Percentiles rank a stretch among this genome's conserved stretches.
These are phyloP conservation scores for Aspergillus sp. DNA, from an alignment of 2,329 filamentous ascomycete species.

Conservation along the genomic window DNA sequence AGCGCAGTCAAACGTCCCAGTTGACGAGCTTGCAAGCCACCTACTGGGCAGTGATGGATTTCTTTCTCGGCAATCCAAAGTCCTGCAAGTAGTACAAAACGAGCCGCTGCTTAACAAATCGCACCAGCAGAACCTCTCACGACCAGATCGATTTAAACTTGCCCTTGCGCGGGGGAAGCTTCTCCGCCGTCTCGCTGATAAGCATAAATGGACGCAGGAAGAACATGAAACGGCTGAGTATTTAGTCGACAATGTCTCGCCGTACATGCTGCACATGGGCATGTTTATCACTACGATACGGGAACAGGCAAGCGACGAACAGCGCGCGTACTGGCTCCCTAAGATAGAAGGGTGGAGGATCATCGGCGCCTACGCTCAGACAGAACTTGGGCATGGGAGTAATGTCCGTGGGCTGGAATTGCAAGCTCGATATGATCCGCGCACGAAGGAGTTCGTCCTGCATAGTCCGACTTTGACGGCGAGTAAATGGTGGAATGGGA, in stretches of 20 bases:
- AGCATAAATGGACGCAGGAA: conserved; percentile 50
- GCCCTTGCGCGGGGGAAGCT: conserved; percentile 54
- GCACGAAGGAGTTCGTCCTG: conserved; percentile 48
- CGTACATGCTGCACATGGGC: conserved; percentile 52
- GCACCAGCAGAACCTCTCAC: conserved; percentile 52
- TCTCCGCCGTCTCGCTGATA: conserved; percentile 46
- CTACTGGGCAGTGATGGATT: conserved; percentile 50
- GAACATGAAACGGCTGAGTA: conserved; percentile 54
- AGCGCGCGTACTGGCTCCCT: conserved; percentile 51
- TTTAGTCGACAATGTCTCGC: conserved; percentile 54
- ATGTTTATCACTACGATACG: conserved; percentile 55
- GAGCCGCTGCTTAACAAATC: conserved; percentile 53
- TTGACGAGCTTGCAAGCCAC: conserved; percentile 47
- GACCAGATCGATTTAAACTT: conserved; percentile 53
- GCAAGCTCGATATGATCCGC: conserved; percentile 48
- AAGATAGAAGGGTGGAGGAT: conserved; percentile 51
- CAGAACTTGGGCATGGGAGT: conserved; percentile 54
- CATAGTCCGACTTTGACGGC: conserved; percentile 54
- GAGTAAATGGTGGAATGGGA: conserved; percentile 58
- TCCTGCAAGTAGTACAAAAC: conserved; percentile 45
- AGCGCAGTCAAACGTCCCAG: conserved; percentile 43
- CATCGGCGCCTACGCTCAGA: conserved; percentile 54
- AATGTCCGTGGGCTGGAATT: conserved; percentile 54
- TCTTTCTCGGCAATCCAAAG: conserved; percentile 47
- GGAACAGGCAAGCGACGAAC: conserved; percentile 51